Evolutionary conservation across 164 flowering plant species (phyloP), one percentile per base, ranked within the genome.

Genomic region (Vitis vinifera): DNA sequence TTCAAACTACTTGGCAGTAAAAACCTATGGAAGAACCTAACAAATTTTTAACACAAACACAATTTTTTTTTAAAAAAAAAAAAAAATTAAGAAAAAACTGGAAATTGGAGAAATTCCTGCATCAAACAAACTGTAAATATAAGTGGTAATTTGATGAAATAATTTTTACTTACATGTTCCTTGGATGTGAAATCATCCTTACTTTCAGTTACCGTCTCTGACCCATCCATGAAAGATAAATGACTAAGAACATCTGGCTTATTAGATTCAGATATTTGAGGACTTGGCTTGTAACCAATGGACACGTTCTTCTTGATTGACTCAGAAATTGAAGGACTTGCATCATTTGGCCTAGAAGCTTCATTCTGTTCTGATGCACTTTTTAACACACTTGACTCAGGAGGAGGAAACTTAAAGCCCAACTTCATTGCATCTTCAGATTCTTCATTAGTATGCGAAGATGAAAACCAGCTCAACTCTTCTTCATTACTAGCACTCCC

Each of bases 391-490:
- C 62, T 78, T 14, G 79, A 69, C 67, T 78, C 82, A 11, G 84
- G 73, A 73, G 69, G 66, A 63, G 86, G 67, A 75, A 86, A 71
- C 68, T 76, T 78, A 52, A 76, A 71, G 60, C 71, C 79, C 8
- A 80, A 61, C 58, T 80, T 80, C 30, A 74, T 31, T 50, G 75
- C 82, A 78, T 85, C 88, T 68, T 80, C 84, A 67, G 88, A 77
- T 51, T 82, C 83, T 68, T 74, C 85, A 58, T 71, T 52, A 65
- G 79, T 78, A 77, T 67, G 81, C 11, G 91, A 75, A 63, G 91
- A 74, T 63, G 91, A 76, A 73, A 91, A 80, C 96, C 94, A 91
- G 61, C 83, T 74, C 55, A 88, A 37, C 3, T 84, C 94, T 56
- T 82, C 88, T 55, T 79, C 89, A 73, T 82, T 81, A 68, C 76